Conservation (phyloP, 192 early-diverging fungal species). For the Umbelopsis vinacea region DNA sequence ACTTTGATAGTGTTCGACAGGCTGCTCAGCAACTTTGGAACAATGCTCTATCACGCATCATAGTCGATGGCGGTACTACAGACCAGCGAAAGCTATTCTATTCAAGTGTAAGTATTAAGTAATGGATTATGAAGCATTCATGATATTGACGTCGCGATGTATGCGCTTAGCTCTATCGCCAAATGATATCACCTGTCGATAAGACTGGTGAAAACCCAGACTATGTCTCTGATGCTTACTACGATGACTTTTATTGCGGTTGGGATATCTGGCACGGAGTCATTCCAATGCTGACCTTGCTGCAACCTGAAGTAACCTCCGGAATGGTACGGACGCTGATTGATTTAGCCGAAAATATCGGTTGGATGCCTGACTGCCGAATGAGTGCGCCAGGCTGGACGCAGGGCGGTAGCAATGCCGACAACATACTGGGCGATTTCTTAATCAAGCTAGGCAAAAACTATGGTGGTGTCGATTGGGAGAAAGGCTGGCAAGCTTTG, state of each 20-base stretch:
- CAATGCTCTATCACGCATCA: conserved; percentile 2
- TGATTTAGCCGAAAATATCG: conserved; percentile 1
- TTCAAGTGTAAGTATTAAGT: not conserved
- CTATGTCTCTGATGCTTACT: conserved; percentile 27
- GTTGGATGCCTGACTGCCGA: conserved; percentile 16
- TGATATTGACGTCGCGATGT: conserved; percentile 7
- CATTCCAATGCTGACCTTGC: not conserved
- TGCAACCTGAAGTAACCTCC: not conserved
- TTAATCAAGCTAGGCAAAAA: conserved; percentile 28
- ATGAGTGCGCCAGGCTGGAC: conserved; percentile 30
- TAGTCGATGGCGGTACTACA: conserved; percentile 9
- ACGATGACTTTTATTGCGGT: conserved; percentile 37
- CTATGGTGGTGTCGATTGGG: conserved; percentile 30
- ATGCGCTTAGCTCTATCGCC: conserved; percentile 32
- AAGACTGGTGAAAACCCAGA: conserved; percentile 40
- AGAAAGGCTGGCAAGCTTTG: conserved; percentile 27
- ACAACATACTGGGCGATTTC: conserved; percentile 34
- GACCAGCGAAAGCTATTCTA: conserved; percentile 2
- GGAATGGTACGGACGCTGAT: not conserved
- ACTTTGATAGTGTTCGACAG: conserved; percentile 6
- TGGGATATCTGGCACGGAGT: conserved; percentile 16
- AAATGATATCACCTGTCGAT: conserved; percentile 40
- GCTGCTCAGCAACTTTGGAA: conserved; percentile 11
- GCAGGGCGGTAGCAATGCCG: conserved; percentile 39
- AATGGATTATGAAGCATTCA: not conserved